Conservation (phyloP, 78 protist species). For the Mantamonas sphyraenae region DNA sequence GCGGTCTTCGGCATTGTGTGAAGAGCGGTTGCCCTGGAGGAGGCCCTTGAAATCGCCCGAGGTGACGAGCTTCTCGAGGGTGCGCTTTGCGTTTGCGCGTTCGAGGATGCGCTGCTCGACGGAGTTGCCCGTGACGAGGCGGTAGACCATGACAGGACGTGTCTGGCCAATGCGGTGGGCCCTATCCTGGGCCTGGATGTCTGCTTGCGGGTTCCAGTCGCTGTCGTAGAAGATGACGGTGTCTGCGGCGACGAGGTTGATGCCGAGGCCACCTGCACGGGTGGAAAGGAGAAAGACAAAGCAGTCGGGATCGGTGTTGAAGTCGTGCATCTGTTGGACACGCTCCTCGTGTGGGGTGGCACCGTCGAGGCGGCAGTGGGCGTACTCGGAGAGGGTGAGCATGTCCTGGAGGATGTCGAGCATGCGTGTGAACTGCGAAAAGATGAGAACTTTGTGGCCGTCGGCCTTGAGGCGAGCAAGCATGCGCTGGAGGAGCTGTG, state of each 20-base stretch:
- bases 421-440: constrained; percentile 31
- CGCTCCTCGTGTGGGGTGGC: constrained; percentile 22
- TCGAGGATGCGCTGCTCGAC: constrained; percentile 26
- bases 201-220: constrained; percentile 77
- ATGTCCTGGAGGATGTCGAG: constrained; percentile 29
- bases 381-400: constrained; percentile 8
- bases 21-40: no score
- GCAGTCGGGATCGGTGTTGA: constrained; percentile 59
- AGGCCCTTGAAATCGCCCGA: no score
- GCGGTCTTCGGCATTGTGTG: no score
- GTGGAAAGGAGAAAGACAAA: constrained; percentile 85
- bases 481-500: constrained; percentile 16
- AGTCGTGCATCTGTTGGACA: constrained; percentile 56
- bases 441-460: constrained; percentile 45
- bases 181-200: constrained; percentile 87
- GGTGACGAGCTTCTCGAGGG: no score
- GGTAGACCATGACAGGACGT: constrained; percentile 56
- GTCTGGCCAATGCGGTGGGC: constrained; percentile 89
- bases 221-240: constrained; percentile 67
- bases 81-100: constrained; percentile 19
- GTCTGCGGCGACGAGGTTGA: constrained; percentile 66
- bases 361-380: constrained; percentile 44
- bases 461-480: not conserved
- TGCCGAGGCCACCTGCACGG: no score
- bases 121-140: constrained; percentile 32